Evolutionary conservation across 2,329 filamentous ascomycete species (phyloP).

Genomic region (Fusarium sambucinum): DNA sequence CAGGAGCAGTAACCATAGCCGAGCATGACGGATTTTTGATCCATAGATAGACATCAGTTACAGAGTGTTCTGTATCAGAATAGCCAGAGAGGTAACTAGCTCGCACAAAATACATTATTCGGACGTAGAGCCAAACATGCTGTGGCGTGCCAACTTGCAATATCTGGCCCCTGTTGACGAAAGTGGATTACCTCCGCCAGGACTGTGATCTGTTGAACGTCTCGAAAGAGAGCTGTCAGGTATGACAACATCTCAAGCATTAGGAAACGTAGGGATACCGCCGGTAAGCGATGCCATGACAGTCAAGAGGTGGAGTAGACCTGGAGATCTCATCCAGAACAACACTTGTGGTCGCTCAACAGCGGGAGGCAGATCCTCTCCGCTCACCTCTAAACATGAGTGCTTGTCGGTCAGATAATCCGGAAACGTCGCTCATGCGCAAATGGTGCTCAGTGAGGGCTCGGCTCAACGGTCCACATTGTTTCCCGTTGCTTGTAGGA

Average conservation of each 20-base stretch:
- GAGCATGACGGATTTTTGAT: slow-evolving; percentile 38
- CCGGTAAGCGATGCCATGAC: slow-evolving; percentile 38
- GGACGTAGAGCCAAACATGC: slow-evolving; percentile 29
- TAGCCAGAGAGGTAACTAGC: slow-evolving; percentile 21
- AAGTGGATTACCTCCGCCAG: slow-evolving; percentile 22
- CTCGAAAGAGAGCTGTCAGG: slow-evolving; percentile 37
- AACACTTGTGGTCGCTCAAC: slow-evolving; percentile 38
- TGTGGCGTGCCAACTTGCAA: slow-evolving; percentile 27
- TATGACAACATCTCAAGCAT: slow-evolving; percentile 32
- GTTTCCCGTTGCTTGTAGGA: slow-evolving; percentile 23
- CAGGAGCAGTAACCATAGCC: slow-evolving; percentile 45
- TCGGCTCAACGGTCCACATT: slow-evolving; percentile 15
- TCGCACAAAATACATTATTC: slow-evolving; percentile 39
- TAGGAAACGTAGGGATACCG: slow-evolving; percentile 27
- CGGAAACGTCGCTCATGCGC: slow-evolving; percentile 31
- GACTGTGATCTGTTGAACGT: slow-evolving; percentile 30
- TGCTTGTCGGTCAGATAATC: slow-evolving; percentile 24
- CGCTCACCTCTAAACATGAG: slow-evolving; percentile 28
- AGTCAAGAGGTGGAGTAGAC: slow-evolving; percentile 30
- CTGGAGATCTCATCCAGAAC: slow-evolving; percentile 42
- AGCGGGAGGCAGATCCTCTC: slow-evolving; percentile 41
- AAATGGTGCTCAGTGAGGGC: slow-evolving; percentile 5
- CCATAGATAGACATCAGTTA: slow-evolving; percentile 27
- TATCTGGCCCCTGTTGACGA: slow-evolving; percentile 43
- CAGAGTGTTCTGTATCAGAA: slow-evolving; percentile 26